Base-by-base conservation (phyloP, 352 stramenopile species). In the Globisporangium apiculatum region DNA sequence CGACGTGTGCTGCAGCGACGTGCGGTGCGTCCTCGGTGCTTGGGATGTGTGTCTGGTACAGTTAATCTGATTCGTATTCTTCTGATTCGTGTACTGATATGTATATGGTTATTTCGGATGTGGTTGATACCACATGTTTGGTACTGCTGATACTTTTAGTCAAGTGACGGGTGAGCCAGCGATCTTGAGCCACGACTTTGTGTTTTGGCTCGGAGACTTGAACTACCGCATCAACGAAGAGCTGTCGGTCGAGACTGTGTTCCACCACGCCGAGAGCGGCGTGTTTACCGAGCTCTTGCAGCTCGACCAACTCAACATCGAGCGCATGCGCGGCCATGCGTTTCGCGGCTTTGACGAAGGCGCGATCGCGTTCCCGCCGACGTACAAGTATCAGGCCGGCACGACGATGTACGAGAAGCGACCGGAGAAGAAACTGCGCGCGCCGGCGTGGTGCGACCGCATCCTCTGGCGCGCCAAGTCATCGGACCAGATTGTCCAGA, bases 381-480 rank as follows among this genome's bases (percentile, higher is more conserved):
- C 96, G 7, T 99, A 99, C 81, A 99, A 99, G 68, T 99, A 98
- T 64, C 90, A 99, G 62, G 87, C 94, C 4, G 95, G 94, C 0
- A 98, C 94, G 11, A 89, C 94, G 51, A 60, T 86, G 11, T 99
- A 99, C 66, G 98, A 99, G 64, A 89, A 96, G 54, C 83, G 97
- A 1, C 94, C 96, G 0, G 97, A 99, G 57, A 99, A 99, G 79
- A 99, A 99, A 65, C 65, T 99, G 1, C 85, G 97, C 15, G 97
- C 97, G 3, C 98, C 98, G 1, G 97, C 97, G 6, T 99, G 97
- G 97, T 97, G 89, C 51, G 89, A 97, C 60, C 83, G 89, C 7
- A 68, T 97, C 1, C 61, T 97, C 7, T 97, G 86, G 85, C 84
- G 75, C 60, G 74, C 82, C 0, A 89, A 88, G 40, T 71, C 57